Evolutionary conservation across 768 basidiomycete species (phyloP), one percentile per base, ranked within the genome.

Genomic region (Boletus subparvulus): DNA sequence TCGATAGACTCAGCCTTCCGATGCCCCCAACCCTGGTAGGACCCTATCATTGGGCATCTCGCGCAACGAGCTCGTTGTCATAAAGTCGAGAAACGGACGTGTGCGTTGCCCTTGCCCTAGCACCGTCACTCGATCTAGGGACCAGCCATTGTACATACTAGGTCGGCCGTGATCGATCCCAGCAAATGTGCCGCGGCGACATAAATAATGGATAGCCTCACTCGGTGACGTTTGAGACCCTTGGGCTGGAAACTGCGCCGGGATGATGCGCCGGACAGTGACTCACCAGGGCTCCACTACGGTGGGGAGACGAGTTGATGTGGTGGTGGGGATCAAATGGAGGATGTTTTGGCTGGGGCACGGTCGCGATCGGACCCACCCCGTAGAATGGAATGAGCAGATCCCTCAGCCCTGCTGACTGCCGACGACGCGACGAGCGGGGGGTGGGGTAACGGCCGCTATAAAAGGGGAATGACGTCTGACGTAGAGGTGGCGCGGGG

Each of bases 401-500:
- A 39, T 37, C 50, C 55, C 50, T 44, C n/a, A 43, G 47, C 56
- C 56, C 56, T 17, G 39, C 9, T 35, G 30, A 14, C 51, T 56
- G 55, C 32, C 21, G 21, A 21, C 21, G 21, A 21, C 21, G 21
- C 42, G 49, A 42, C 40, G 56, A 50, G 54, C 42, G 39, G 41
- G 33, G 26, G 26, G 35, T 48, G 54, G 56, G 45, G 55, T 55
- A 47, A 57, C 13, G 5, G 13, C 6, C 49, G 6, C 54, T 32
- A 58, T 50, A 66, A 58, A 59, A 58, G 56, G 66, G 17, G 45
- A 47, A 70, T 71, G 69, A 71, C 67, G 71, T 71, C 69, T 69
- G 67, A 71, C 61, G 57, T 60, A 49, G 64, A 52, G 41, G 69
- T 70, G 71, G 69, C 71, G 70, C 68, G 48, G 60, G 54, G 70